Evolutionary conservation across 106 monocot genomes (phyloP).

Genomic region (Narthecium ossifragum): DNA sequence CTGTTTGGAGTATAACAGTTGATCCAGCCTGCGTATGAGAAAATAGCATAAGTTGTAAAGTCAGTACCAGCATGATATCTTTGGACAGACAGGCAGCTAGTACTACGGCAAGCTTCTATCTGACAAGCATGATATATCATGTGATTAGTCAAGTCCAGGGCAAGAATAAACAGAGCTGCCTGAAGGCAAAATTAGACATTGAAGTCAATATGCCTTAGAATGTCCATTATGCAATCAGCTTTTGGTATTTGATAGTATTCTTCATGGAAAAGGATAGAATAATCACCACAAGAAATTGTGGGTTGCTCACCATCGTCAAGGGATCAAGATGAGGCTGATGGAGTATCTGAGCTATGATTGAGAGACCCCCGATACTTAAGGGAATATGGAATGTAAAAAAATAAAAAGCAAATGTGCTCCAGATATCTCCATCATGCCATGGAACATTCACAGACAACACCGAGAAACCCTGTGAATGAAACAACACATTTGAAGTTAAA

Average conservation of each 20-base stretch:
- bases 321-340: conserved; percentile 58
- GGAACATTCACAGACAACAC: conserved; percentile 39
- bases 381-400: conserved; percentile 77
- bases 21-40: conserved; percentile 55
- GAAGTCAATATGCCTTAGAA: no score
- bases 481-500: no score
- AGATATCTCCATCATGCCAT: conserved; percentile 53
- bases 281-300: background rate
- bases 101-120: no score
- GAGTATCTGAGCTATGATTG: conserved; percentile 35
- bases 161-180: no score
- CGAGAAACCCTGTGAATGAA: conserved; percentile 73
- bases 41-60: no score
- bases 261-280: background rate
- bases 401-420: conserved; percentile 75
- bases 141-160: no score
- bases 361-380: conserved; percentile 80
- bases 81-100: no score
- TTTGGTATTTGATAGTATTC: background rate
- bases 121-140: no score
- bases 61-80: no score
- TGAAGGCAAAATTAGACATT: background rate
- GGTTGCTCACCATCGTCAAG: conserved; percentile 35
- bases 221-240: no score
- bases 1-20: conserved; percentile 35